These are phyloP conservation scores for Phallus indusiatus DNA, from an alignment of 768 basidiomycete species.

Conservation along the genomic window DNA sequence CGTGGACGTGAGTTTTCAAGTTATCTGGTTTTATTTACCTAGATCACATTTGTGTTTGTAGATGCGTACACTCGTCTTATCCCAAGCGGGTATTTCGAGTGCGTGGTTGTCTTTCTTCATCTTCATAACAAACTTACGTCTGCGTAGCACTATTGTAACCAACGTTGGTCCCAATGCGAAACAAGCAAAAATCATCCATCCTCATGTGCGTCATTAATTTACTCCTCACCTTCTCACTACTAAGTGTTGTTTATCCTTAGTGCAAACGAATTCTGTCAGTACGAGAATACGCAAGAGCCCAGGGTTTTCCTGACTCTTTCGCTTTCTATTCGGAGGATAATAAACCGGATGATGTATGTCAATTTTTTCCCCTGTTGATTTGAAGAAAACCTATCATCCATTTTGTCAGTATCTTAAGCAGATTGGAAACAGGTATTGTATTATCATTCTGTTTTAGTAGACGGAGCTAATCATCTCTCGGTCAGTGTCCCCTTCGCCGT, in stretches of 20 bases:
- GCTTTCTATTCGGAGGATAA: conserved; percentile 44
- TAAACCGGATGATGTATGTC: conserved; percentile 26
- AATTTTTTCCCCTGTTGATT: not conserved
- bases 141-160: conserved; percentile 50
- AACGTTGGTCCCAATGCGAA: conserved; percentile 76
- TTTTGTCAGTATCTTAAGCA: conserved; percentile 5
- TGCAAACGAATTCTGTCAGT: conserved; percentile 64
- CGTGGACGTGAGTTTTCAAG: conserved; percentile 32
- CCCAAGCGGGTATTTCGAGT: conserved; percentile 42
- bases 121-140: not conserved
- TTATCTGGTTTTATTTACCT: not conserved
- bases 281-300: conserved; percentile 68
- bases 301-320: conserved; percentile 75
- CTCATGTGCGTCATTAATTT: conserved; percentile 36
- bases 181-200: conserved; percentile 60
- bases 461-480: not conserved
- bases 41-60: conserved; percentile 18
- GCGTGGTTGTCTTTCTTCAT: not conserved
- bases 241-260: conserved; percentile 25
- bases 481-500: conserved; percentile 53
- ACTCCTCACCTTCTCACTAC: not conserved
- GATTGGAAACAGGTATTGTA: conserved; percentile 7
- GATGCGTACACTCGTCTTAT: conserved; percentile 54
- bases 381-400: not conserved
- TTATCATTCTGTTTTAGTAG: not conserved